Base-by-base conservation (phyloP, 2,329 filamentous ascomycete genomes). In the Myriosclerotinia curreyana region DNA sequence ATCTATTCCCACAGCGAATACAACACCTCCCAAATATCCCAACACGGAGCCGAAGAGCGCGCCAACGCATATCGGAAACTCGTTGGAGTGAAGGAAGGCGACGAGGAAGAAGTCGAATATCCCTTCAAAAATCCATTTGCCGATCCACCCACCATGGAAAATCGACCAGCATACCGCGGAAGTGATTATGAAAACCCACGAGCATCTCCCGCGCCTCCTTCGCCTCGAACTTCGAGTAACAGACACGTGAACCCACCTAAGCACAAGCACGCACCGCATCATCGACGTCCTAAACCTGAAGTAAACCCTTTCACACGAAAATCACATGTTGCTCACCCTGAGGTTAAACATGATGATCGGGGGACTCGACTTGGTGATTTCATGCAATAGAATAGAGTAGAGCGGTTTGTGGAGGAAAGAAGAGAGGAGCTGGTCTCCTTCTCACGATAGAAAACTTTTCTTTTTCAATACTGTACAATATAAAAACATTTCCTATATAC, bases 371-470 rank as follows among this genome's bases (percentile, higher is more conserved):
- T 36, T 38, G 48, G 42, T 48, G 55, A 59, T 48, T 59, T 59
- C 55, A 59, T 48, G 44, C 22, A 48, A 22, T 48, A 38, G 15
- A 48, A 14, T 36, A 14, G 17, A 25, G 8, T 12, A 25, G 6
- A 31, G 28, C 28, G 4, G 38, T 36, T 25, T 9, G 14, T 40
- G 28, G 15, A 34, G 12, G 55, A 48, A 12, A 46, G 20, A 49
- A 59, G 55, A 48, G 31, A 59, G 42, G 55, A 48, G 42, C 50
- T 48, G 31, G 31, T 48, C 44, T 59, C 55, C 54, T 53, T n/a
- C 34, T 58, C 55, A 36, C 14, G n/a, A 36, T 34, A 20, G 36
- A 36, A 15, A 58, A 20, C 36, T 42, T 42, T 40, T 46, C 28
- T 58, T 58, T 42, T 14, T n/a, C 3, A 17, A 17, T 58, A 58